A percentile compares a stretch with the other conserved stretches of the same genome.
Evolutionary conservation across 129 eudicot species (phyloP).

Genomic region (Cynara cardunculus): DNA sequence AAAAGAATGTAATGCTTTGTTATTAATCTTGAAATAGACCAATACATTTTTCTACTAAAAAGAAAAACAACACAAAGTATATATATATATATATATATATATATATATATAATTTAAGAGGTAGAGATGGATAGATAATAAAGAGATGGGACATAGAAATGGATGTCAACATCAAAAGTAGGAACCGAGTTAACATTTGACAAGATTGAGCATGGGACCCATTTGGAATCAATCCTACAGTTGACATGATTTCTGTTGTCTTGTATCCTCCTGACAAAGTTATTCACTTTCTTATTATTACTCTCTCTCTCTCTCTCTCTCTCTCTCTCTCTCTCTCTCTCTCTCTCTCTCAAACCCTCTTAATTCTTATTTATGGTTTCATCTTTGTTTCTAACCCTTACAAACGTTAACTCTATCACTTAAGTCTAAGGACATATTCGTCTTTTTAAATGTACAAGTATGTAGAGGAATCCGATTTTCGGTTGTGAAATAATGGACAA

Average conservation of each 20-base stretch:
- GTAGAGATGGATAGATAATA: neutral
- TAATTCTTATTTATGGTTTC: neutral
- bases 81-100: neutral
- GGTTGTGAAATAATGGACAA: too few species aligned
- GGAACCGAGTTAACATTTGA: conserved; percentile 45
- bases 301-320: neutral
- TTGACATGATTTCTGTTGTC: conserved; percentile 31
- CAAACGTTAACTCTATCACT: neutral
- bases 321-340: neutral
- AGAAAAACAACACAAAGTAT: neutral
- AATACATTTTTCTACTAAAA: neutral
- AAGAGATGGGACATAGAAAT: neutral
- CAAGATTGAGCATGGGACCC: conserved; percentile 33
- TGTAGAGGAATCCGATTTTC: too few species aligned
- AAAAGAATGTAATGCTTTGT: neutral
- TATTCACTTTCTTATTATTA: neutral
- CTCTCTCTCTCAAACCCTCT: neutral
- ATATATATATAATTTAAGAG: neutral
- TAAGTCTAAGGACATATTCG: too few species aligned
- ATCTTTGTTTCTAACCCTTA: neutral
- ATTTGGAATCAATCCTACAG: conserved; percentile 28
- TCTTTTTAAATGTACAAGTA: too few species aligned
- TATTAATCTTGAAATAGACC: neutral
- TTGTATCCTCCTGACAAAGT: conserved; percentile 20
- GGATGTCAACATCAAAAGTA: conserved; percentile 29